Evolutionary conservation across 345 rosid species (phyloP), one percentile per base, ranked within the genome.

Genomic region (Populus nigra): DNA sequence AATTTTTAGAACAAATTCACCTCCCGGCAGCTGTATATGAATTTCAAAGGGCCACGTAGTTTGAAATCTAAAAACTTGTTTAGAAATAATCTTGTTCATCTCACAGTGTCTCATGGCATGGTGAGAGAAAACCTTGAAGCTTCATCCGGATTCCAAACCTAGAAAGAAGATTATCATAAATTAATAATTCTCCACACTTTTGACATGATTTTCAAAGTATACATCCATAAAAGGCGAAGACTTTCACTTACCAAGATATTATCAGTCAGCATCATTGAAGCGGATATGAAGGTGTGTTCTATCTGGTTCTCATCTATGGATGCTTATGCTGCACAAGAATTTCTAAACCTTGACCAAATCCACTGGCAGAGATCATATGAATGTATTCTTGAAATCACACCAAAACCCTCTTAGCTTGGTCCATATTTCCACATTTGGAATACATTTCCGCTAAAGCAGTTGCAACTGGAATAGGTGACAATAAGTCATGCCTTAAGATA

Each of bases 401-500:
- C 73, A 50, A 88, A 87, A 86, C 86, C 76, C 27, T 68, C 77
- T 79, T 80, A 68, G 90, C 90, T 79, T 73, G 77, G 79, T 81
- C 82, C 71, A 84, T 73, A n/a, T 77, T 76, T 81, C 97, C 97
- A 81, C 89, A 87, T 84, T 89, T 89, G 71, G 88, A 85, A 81
- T 90, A 91, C 96, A 94, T 85, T 83, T 91, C 92, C 71, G 85
- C 81, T 76, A 90, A 78, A 39, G 92, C 86, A 62, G 90, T 91
- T 61, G 84, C 83, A 61, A 84, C 29, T 20, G 83, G 76, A 75
- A 76, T 74, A 5, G 67, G 71, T 66, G 79, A 76, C 73, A 67
- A 76, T 62, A 80, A 82, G 53, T 65, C 83, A 72, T 83, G 88
- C 86, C 91, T 87, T 77, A 77, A 71, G 50, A 81, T 77, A 78